Evolutionary conservation across 306 rosid species (phyloP).

Genomic region (Cicer cuneatum): DNA sequence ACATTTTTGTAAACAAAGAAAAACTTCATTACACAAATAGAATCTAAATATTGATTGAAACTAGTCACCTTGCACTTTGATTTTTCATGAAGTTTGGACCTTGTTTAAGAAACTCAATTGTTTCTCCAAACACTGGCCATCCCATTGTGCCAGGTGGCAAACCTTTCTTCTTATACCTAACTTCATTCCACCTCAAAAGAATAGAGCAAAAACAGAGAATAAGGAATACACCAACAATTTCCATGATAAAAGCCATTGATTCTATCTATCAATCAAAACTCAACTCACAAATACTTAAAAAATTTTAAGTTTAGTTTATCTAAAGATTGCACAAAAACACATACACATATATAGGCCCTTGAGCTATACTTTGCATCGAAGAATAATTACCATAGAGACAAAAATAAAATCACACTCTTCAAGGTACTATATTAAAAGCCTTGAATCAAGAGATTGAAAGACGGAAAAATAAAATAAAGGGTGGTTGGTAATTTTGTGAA

Average conservation of each 20-base stretch:
- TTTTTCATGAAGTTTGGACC: conserved; percentile 97
- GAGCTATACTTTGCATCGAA: conserved; percentile 18
- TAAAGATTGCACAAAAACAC: conserved; percentile 54
- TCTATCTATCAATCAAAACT: conserved; percentile 53
- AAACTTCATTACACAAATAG: conserved; percentile 21
- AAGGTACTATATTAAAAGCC: conserved; percentile 49
- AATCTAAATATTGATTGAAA: not conserved
- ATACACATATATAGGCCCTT: conserved; percentile 68
- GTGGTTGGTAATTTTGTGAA: conserved; percentile 30
- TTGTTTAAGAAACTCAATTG: conserved; percentile 94
- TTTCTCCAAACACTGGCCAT: conserved; percentile 96
- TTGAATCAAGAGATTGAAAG: not conserved
- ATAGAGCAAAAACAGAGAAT: conserved; percentile 90
- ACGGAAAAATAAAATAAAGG: conserved; percentile 28
- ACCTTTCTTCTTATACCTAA: conserved; percentile 79
- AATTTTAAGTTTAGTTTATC: conserved; percentile 39
- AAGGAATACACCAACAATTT: conserved; percentile 48
- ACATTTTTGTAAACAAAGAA: conserved; percentile 24
- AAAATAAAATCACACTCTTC: conserved; percentile 55
- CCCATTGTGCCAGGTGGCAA: conserved; percentile 99
- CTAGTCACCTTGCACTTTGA: conserved; percentile 82
- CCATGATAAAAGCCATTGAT: conserved; percentile 73
- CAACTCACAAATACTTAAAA: conserved; percentile 41
- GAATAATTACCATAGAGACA: conserved; percentile 46
- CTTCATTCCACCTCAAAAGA: conserved; percentile 83